Evolutionary conservation across 345 rosid genomes (phyloP), one percentile per base, ranked within the genome.

Genomic region (Reutealis trisperma): DNA sequence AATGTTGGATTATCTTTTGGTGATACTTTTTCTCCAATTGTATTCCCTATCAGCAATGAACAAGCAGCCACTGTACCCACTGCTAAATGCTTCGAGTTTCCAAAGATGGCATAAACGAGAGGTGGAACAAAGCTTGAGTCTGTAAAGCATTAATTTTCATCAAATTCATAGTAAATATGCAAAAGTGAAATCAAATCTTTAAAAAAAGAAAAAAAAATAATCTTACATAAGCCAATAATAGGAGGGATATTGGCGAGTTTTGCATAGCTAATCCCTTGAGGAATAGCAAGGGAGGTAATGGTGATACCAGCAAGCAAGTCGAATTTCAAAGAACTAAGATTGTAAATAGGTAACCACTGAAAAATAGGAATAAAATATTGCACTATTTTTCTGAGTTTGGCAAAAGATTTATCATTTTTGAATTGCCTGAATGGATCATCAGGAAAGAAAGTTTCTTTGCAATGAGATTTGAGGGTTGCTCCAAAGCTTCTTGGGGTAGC

Each of bases 251-350:
- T 47, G 14, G 88, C 98, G 63, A 95, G 99, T 80, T 90, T 95
- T 16, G 98, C 99, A 70, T 95, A 95, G 75, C 99, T 95, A 77
- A 93, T 95, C 18, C 99, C 99, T 71, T 95, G 98, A 69, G 98
- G 98, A 62, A 94, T 91, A 22, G 98, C 98, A 22, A 94, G 94
- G 76, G 90, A 86, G 72, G 98, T 88, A 54, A 95, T 93, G 81
- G 98, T 95, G 84, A 95, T 87, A 1, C 99, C 99, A 4, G 99
- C 98, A 9, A 95, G 93, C 9, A 95, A 22, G 75, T 95, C 99
- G 19, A 81, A 91, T 32, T 80, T 76, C 25, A 95, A 73, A 54
- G 82, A 65, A 11, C 55, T 73, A 1, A 93, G 13, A 75, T 87
- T 78, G 63, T 95, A 93, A 6, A 81, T 84, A 0, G 98, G 97